A percentile compares a stretch with the other conserved stretches of the same genome.
These are phyloP conservation scores for Suillus brevipes DNA, from an alignment of 768 basidiomycete species.

Conservation along the genomic window DNA sequence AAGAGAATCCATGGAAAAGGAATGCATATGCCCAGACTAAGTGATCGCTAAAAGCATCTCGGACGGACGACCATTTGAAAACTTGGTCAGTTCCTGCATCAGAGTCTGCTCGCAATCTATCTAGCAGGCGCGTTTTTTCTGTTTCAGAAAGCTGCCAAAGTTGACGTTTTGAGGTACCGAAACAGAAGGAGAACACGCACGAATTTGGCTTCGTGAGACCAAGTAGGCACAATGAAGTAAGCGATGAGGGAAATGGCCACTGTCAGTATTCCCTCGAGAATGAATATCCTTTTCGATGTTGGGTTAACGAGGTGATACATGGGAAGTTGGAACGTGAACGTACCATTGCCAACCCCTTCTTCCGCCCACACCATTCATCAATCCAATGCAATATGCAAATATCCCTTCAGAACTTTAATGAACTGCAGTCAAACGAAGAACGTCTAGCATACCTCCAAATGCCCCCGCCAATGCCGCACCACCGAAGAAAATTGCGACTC, in stretches of 20 bases:
- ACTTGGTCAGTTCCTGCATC: constrained; percentile 54
- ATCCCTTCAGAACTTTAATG: constrained; percentile 39
- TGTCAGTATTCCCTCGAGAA: constrained; percentile 56
- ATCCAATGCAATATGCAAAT: constrained; percentile 56
- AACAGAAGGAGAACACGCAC: constrained; percentile 32
- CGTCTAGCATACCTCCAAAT: constrained; percentile 49
- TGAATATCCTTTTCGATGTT: constrained; percentile 49
- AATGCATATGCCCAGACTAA: constrained; percentile 61
- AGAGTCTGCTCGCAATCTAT: constrained; percentile 51
- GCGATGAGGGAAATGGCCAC: constrained; percentile 45
- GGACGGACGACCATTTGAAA: constrained; percentile 59
- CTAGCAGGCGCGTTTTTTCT: constrained; percentile 51
- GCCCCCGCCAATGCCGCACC: constrained; percentile 64
- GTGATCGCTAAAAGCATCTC: constrained; percentile 56
- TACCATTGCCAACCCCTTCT: constrained; percentile 62
- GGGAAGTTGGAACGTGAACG: background rate
- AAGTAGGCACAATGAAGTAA: constrained; percentile 58
- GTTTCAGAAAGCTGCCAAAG: constrained; percentile 46
- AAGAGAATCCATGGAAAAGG: constrained; percentile 62
- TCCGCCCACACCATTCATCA: constrained; percentile 64
- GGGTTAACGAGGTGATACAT: background rate
- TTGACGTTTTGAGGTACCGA: background rate
- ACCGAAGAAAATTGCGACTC: constrained; percentile 63
- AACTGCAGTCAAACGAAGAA: background rate
- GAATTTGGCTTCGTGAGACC: constrained; percentile 58